These are phyloP conservation scores for Astragalus glycyphyllos DNA, from an alignment of 306 rosid genomes.

Conservation along the genomic window DNA sequence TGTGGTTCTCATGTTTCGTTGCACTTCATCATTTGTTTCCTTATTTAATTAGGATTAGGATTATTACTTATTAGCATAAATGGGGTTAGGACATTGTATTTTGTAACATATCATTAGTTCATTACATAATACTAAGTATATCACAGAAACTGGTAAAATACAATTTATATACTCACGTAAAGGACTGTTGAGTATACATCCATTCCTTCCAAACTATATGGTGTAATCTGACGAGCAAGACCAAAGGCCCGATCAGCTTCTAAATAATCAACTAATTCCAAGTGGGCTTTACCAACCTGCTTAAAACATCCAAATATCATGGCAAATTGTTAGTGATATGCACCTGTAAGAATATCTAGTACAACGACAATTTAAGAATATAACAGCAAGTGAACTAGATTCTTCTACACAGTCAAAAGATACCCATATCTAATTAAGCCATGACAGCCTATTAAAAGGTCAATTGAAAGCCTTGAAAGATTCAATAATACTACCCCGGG, in stretches of 20 bases:
- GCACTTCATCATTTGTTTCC: slow-evolving; percentile 24
- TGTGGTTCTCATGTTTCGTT: slow-evolving; percentile 1
- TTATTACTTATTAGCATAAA: slow-evolving; percentile 19
- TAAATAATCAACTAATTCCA: slow-evolving; percentile 88
- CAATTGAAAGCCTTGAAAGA: neutral
- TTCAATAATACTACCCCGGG: neutral
- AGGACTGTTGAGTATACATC: slow-evolving; percentile 96
- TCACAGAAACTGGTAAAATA: slow-evolving; percentile 29
- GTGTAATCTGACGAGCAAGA: slow-evolving; percentile 79
- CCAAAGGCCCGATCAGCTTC: slow-evolving; percentile 91
- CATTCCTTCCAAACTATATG: slow-evolving; percentile 97
- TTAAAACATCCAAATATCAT: slow-evolving; percentile 36
- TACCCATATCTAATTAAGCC: neutral
- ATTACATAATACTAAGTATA: slow-evolving; percentile 1
- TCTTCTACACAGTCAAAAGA: neutral
- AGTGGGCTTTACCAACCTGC: slow-evolving; percentile 93
- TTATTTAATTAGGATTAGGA: neutral
- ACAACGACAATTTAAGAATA: slow-evolving; percentile 8
- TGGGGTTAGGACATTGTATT: neutral
- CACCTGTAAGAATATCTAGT: slow-evolving; percentile 18
- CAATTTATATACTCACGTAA: slow-evolving; percentile 72
- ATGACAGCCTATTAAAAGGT: neutral
- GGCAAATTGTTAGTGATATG: slow-evolving; percentile 31
- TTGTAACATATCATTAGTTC: slow-evolving; percentile 18
- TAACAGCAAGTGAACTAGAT: neutral